These are phyloP conservation scores for Lactarius sanguifluus DNA, from an alignment of 768 basidiomycete species.

Conservation along the genomic window DNA sequence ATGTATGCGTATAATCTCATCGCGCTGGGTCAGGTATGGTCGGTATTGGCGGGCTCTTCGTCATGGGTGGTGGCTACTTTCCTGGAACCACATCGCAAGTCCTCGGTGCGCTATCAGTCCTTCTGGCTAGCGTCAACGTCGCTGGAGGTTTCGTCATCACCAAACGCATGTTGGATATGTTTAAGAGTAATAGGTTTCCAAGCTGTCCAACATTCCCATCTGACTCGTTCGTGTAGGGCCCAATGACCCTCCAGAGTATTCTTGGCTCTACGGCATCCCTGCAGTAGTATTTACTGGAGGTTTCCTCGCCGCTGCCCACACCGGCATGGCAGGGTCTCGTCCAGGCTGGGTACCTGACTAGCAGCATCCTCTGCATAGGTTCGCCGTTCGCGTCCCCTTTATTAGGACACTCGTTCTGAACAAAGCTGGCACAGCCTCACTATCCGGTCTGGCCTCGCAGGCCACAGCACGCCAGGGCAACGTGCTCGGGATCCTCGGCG, in stretches of 20 bases:
- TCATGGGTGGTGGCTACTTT: constrained; percentile 87
- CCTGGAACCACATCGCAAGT: constrained; percentile 80
- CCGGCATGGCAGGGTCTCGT: constrained; percentile 86
- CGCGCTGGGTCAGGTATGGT: constrained; percentile 53
- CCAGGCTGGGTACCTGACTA: constrained; percentile 83
- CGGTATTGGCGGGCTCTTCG: constrained; percentile 81
- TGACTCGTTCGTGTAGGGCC: constrained; percentile 48
- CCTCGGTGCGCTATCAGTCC: constrained; percentile 79
- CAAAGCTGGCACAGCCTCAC: constrained; percentile 50
- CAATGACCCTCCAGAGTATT: constrained; percentile 85
- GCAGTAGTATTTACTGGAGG: constrained; percentile 82
- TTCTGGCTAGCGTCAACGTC: constrained; percentile 85
- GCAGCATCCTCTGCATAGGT: constrained; percentile 87
- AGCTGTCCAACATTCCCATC: background rate
- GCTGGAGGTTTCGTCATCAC: constrained; percentile 88
- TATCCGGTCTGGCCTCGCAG: constrained; percentile 79
- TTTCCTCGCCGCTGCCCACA: constrained; percentile 77
- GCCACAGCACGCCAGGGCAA: constrained; percentile 86
- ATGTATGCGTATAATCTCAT: background rate
- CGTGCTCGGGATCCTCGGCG: constrained; percentile 82
- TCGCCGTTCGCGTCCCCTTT: constrained; percentile 13
- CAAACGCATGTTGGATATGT: constrained; percentile 92
- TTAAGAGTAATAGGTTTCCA: constrained; percentile 58
- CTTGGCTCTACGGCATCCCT: constrained; percentile 78
- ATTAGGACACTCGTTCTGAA: background rate